A percentile compares a stretch with the other conserved stretches of the same genome.
Evolutionary conservation across 2,329 filamentous ascomycete genomes (phyloP).

Genomic region (Parascedosporium putredinis): DNA sequence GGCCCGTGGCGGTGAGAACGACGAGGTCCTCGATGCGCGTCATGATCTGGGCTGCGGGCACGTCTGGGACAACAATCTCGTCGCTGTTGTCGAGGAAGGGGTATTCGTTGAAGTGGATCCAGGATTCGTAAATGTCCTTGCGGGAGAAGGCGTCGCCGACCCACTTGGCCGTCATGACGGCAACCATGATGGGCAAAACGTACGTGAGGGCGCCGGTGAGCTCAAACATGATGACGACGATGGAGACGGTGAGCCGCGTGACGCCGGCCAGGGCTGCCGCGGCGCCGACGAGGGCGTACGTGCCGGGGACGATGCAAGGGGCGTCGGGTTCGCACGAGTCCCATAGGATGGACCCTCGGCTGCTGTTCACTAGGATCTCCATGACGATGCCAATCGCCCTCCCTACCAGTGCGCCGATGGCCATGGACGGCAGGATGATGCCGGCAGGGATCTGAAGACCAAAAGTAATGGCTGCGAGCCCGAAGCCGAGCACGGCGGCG

Average conservation of each 20-base stretch:
- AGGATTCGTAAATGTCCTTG: slow-evolving; percentile 90
- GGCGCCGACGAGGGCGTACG: slow-evolving; percentile 92
- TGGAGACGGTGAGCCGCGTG: slow-evolving; percentile 93
- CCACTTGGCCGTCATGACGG: slow-evolving; percentile 98
- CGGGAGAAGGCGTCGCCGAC: slow-evolving; percentile 91
- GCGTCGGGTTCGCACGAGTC: slow-evolving; percentile 72
- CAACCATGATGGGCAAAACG: slow-evolving; percentile 96
- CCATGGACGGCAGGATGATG: slow-evolving; percentile 92
- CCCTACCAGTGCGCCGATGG: slow-evolving; percentile 83
- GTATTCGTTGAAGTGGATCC: slow-evolving; percentile 94
- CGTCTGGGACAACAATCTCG: slow-evolving; percentile 64
- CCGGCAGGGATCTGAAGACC: slow-evolving; percentile 90
- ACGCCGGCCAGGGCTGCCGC: slow-evolving; percentile 90
- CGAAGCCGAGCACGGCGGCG: slow-evolving; percentile 73
- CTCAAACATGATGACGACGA: slow-evolving; percentile 99
- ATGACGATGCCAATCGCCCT: slow-evolving; percentile 82
- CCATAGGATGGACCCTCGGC: slow-evolving; percentile 71
- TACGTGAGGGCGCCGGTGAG: slow-evolving; percentile 92
- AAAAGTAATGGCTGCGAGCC: slow-evolving; percentile 80
- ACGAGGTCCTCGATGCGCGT: slow-evolving; percentile 84
- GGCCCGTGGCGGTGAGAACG: slow-evolving; percentile 74
- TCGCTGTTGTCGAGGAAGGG: slow-evolving; percentile 87
- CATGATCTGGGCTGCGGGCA: slow-evolving; percentile 83
- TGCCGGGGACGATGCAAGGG: slow-evolving; percentile 83
- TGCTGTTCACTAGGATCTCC: slow-evolving; percentile 74